These are phyloP conservation scores for Boletales sp. DNA, from an alignment of 768 basidiomycete genomes.

Conservation along the genomic window DNA sequence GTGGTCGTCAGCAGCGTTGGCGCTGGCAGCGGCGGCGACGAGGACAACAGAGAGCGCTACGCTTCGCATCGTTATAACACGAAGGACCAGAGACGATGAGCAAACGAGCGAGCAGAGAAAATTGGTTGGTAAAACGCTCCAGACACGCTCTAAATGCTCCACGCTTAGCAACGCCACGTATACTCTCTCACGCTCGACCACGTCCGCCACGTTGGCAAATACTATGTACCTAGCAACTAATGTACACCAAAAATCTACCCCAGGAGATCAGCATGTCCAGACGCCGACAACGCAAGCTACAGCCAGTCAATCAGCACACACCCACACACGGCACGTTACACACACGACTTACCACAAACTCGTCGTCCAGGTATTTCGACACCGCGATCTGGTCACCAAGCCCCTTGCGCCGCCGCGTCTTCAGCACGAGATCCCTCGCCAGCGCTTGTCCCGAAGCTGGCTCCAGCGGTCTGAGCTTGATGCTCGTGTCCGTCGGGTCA, in stretches of 20 bases:
- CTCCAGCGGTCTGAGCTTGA: conserved; percentile 93
- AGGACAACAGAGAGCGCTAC: conserved; percentile 76
- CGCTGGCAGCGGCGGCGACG: conserved; percentile 62
- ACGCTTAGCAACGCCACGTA: conserved; percentile 43
- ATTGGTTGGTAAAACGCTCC: conserved; percentile 11
- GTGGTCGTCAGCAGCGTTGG: conserved; percentile 57
- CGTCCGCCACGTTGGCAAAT: conserved; percentile 2
- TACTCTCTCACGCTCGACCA: conserved; percentile 36
- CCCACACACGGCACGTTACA: not conserved
- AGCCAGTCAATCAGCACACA: conserved; percentile 9
- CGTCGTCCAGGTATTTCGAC: conserved; percentile 95
- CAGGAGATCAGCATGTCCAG: conserved; percentile 91
- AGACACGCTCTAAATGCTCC: conserved; percentile 32
- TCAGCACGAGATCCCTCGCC: conserved; percentile 91
- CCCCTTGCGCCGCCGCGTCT: conserved; percentile 94
- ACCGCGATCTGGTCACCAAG: conserved; percentile 96
- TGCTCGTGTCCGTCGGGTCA: conserved; percentile 96
- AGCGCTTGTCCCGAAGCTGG: conserved; percentile 96
- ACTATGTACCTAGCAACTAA: not conserved
- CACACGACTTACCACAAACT: conserved; percentile 73
- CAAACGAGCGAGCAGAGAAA: conserved; percentile 36
- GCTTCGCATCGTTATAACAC: conserved; percentile 74
- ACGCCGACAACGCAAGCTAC: conserved; percentile 89
- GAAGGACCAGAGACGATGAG: conserved; percentile 50
- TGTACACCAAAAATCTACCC: conserved; percentile 39